Evolutionary conservation across 192 early-diverging fungal species (phyloP).

Genomic region (Entomortierella beljakovae): DNA sequence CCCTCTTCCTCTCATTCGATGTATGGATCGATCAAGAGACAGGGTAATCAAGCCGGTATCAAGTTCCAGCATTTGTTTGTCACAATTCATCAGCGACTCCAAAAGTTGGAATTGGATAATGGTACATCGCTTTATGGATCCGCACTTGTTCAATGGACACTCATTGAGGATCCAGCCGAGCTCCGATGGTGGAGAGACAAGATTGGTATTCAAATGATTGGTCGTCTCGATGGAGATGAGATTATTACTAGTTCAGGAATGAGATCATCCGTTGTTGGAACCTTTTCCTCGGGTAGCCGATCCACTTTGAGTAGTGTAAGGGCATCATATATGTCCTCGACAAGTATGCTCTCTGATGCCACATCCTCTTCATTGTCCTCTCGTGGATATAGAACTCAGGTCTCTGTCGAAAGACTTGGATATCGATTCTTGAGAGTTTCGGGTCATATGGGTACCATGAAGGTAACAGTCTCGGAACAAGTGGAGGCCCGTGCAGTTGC

Average conservation of each 20-base stretch:
- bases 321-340: conserved; percentile 29
- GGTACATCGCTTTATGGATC: conserved; percentile 38
- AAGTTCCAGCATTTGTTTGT: conserved; percentile 51
- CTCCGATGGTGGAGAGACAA: conserved; percentile 51
- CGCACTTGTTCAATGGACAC: conserved; percentile 46
- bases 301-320: conserved; percentile 21
- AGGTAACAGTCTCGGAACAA: conserved; percentile 51
- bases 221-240: conserved; percentile 37
- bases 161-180: conserved; percentile 45
- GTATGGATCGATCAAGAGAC: conserved; percentile 34
- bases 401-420: conserved; percentile 44
- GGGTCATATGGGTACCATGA: conserved; percentile 46
- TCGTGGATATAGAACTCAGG: conserved; percentile 9
- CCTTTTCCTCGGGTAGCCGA: not conserved
- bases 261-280: not conserved
- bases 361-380: conserved; percentile 23
- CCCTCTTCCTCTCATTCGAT: conserved; percentile 20
- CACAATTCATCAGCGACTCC: conserved; percentile 48
- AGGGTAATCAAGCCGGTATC: conserved; percentile 48
- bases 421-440: conserved; percentile 54
- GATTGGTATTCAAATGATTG: conserved; percentile 54
- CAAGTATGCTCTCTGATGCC: conserved; percentile 41
- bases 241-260: too few species aligned
- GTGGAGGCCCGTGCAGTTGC: conserved; percentile 47
- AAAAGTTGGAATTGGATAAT: conserved; percentile 42